Percentiles rank a stretch among this genome's conserved stretches.
phyloP scores from a whole-genome alignment of 225 moss, liverwort and hornwort species.

The Takakia lepidozioides region DNA sequence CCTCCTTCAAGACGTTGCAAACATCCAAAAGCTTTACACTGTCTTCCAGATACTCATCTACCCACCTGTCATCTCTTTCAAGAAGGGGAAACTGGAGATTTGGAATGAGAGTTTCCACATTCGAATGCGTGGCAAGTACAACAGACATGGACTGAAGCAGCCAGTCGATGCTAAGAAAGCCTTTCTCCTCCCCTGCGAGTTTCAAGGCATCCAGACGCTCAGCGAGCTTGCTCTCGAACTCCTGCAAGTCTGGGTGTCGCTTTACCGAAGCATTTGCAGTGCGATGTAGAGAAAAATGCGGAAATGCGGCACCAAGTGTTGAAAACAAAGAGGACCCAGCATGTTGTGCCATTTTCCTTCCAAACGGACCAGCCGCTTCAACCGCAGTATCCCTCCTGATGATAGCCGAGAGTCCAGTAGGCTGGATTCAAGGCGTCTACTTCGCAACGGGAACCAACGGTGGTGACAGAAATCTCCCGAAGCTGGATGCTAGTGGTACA shows the following conservation, averaged over 20 bases:
- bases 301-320: slow-evolving; percentile 22
- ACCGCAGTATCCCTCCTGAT: too few relatives aligned
- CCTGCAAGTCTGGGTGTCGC: slow-evolving; percentile 20
- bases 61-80: slow-evolving; percentile 32
- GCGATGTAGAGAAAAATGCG: slow-evolving; percentile 20
- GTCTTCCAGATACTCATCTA: slow-evolving; percentile 35
- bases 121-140: slow-evolving; percentile 30
- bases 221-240: slow-evolving; percentile 24
- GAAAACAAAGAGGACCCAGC: slow-evolving; percentile 26
- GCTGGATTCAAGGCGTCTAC: too few relatives aligned
- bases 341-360: slow-evolving; percentile 13
- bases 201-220: slow-evolving; percentile 27
- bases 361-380: too few relatives aligned
- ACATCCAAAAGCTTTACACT: slow-evolving; percentile 40
- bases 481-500: too few relatives aligned
- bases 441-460: too few relatives aligned
- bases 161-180: slow-evolving; percentile 31
- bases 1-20: slow-evolving; percentile 36
- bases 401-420: too few relatives aligned
- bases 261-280: slow-evolving; percentile 13
- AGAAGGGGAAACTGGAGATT: slow-evolving; percentile 22
- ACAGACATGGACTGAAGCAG: slow-evolving; percentile 30
- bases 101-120: slow-evolving; percentile 34
- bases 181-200: slow-evolving; percentile 18
- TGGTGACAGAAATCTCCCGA: too few relatives aligned